Evolutionary conservation across 148 eudicot genomes (phyloP), one percentile per base, ranked within the genome.

Genomic region (Polygonum aviculare): DNA sequence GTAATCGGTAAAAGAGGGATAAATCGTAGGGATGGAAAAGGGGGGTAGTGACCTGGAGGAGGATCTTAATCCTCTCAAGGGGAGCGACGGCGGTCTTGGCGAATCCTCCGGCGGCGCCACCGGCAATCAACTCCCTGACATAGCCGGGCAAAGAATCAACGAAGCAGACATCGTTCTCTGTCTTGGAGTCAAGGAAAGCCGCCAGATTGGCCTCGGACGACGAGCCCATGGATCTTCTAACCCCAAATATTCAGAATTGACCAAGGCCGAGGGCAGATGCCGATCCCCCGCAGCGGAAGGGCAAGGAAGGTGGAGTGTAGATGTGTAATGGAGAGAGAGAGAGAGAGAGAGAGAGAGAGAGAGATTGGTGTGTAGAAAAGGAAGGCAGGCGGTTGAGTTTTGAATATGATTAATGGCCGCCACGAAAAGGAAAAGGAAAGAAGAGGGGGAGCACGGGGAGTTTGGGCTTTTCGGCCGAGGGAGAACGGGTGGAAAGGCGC

Each of bases 61-160:
- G 91, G 77, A 95, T 95, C 80, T 95, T 95, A 75, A 88, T 91
- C 72, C 99, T 85, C 77, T 95, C 99, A 69, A 95, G 89, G 2
- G 99, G 99, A 76, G 99, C 98, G 72, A 95, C 97, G 1, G 98
- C 84, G 31, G 99, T 86, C 78, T 95, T 95, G 41, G 98, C 97
- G 79, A 95, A 80, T 70, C 89, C 99, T 0, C 99, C 99, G 54
- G 99, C 93, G 72, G 94, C 90, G 19, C 99, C 99, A 33, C 99
- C 99, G 35, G 99, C 98, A 59, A 93, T 95, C 80, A 95, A 86
- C 82, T 95, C 99, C 80, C 87, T 90, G 1, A 84, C 98, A 81
- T 90, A 95, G 48, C 88, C 75, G 6, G 99, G 99, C 79, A 95
- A 75, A 36, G 76, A 73, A 89, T 93, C 94, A n/a, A 93, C 67